These are phyloP conservation scores for Agroathelia rolfsii DNA, from an alignment of 1,284 basidiomycete genomes.

Conservation along the genomic window DNA sequence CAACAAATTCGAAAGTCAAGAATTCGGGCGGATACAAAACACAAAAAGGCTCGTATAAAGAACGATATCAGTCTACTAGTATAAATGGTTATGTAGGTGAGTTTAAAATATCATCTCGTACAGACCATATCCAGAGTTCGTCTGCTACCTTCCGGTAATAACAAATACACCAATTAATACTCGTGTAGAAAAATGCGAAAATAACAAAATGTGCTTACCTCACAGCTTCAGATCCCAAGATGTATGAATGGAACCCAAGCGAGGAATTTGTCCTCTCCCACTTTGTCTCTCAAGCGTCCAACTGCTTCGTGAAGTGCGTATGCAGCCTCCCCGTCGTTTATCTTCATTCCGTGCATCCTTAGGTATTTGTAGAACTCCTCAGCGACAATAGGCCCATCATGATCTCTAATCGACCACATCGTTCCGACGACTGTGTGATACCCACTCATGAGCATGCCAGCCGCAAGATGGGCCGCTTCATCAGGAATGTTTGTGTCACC, in stretches of 20 bases:
- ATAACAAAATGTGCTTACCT: too few relatives aligned
- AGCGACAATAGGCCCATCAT: slow-evolving; percentile 14
- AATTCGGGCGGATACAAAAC: too few relatives aligned
- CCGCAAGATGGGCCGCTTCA: slow-evolving; percentile 25
- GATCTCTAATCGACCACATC: slow-evolving; percentile 25
- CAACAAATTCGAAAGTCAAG: too few relatives aligned
- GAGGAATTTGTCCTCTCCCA: slow-evolving; percentile 12
- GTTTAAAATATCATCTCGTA: too few relatives aligned
- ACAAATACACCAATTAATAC: too few relatives aligned
- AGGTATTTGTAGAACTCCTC: slow-evolving; percentile 14
- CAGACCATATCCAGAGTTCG: too few relatives aligned
- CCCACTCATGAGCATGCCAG: slow-evolving; percentile 24
- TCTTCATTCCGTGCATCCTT: slow-evolving; percentile 8
- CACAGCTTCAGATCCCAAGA: slow-evolving; percentile 17
- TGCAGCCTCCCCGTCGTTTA: slow-evolving; percentile 12
- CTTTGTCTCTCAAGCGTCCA: slow-evolving; percentile 11
- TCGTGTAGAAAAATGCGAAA: too few relatives aligned
- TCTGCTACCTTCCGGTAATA: too few relatives aligned
- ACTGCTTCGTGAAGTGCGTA: slow-evolving; percentile 17
- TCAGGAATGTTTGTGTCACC: slow-evolving; percentile 17
- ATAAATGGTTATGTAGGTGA: too few relatives aligned
- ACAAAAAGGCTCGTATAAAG: too few relatives aligned
- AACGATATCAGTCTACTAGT: too few relatives aligned
- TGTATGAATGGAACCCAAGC: slow-evolving; percentile 23
- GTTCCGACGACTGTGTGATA: slow-evolving; percentile 28